Conservation (phyloP, 805 yeast genomes). For the Ogataea dorogensis region DNA sequence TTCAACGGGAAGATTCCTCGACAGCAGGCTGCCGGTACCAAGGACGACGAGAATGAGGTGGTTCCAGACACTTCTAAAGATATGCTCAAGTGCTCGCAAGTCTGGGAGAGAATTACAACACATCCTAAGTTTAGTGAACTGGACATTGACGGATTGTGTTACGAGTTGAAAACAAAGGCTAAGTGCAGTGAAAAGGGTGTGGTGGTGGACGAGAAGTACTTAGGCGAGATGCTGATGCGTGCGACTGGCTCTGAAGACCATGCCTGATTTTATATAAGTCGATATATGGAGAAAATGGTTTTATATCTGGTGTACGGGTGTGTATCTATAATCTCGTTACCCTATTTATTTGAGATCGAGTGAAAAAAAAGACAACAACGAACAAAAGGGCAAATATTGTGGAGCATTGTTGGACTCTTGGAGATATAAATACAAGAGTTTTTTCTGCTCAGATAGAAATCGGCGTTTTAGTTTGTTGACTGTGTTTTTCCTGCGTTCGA, state of each 20-base stretch:
- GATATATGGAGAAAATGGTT: too few species aligned
- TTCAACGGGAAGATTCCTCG: constrained; percentile 17
- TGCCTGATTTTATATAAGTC: too few species aligned
- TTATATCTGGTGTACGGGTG: constrained; percentile 13
- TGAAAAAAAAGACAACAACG: constrained; percentile 14
- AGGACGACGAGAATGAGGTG: constrained; percentile 25
- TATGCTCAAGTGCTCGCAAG: constrained; percentile 76
- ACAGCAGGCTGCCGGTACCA: constrained; percentile 20
- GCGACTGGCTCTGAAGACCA: constrained; percentile 12
- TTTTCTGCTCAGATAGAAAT: constrained; percentile 6
- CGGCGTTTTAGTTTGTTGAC: constrained; percentile 7
- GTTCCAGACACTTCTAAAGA: constrained; percentile 69
- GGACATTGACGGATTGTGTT: constrained; percentile 92
- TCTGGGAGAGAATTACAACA: constrained; percentile 93
- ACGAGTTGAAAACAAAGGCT: constrained; percentile 86
- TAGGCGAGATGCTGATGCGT: constrained; percentile 50
- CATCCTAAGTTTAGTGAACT: constrained; percentile 93
- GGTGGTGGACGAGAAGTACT: constrained; percentile 78
- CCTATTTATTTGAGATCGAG: constrained; percentile 12
- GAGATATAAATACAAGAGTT: constrained; percentile 1
- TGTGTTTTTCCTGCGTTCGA: constrained; percentile 3
- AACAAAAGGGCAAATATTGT: constrained; percentile 14
- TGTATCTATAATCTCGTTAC: constrained; percentile 9
- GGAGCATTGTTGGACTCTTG: constrained; percentile 6
- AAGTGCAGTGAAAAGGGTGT: constrained; percentile 94